Base-by-base conservation (phyloP, 176 grass and related monocot genomes). In the Zizania latifolia region DNA sequence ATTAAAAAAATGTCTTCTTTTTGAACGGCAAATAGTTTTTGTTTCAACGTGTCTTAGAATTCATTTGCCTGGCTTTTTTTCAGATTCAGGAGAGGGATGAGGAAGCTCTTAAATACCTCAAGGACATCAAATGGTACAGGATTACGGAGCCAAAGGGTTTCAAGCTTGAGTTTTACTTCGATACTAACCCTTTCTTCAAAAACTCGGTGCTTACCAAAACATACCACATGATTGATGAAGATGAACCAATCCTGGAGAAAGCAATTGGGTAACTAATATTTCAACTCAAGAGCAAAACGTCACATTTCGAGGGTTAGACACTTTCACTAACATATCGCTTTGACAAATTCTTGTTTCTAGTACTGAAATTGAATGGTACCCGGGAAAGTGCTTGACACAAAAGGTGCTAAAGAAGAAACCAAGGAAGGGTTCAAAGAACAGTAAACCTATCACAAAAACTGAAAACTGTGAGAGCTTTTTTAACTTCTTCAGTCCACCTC, bases 391-490 rank as follows among this genome's bases (percentile, higher is more conserved):
- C 31, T 76, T 87, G 71, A 91, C 84, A 36, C 80, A 87, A 48
- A 78, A 91, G 48, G 57, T 87, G 76, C n/a, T 91, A n/a, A 81
- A 80, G 56, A 90, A 84, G 83, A 90, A 83, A 27, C 83, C 74
- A 31, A 90, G 59, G 28, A 84, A 87, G 45, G 70, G 81, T 24
- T 87, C 84, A 9, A 78, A 87, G 58, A 82, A 81, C 17, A 26
- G 76, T 11, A 84, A 90, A 30, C 80, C 84, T 34, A 70, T 87
- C 17, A 81, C 76, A 39, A 87, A 87, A 81, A 87, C 71, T 23
- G 89, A 90, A 84, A 38, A 69, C 8, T 91, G 84, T 61, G 84
- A 87, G 65, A 91, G 89, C 59, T 91, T 91, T 59, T 91, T 91
- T 48, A 91, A 84, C 81, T 91, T 91, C 70, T 91, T 87, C 27